A percentile compares a stretch with the other conserved stretches of the same genome.
phyloP scores from a whole-genome alignment of 139 green algal species.

The Coccomyxa sp. region DNA sequence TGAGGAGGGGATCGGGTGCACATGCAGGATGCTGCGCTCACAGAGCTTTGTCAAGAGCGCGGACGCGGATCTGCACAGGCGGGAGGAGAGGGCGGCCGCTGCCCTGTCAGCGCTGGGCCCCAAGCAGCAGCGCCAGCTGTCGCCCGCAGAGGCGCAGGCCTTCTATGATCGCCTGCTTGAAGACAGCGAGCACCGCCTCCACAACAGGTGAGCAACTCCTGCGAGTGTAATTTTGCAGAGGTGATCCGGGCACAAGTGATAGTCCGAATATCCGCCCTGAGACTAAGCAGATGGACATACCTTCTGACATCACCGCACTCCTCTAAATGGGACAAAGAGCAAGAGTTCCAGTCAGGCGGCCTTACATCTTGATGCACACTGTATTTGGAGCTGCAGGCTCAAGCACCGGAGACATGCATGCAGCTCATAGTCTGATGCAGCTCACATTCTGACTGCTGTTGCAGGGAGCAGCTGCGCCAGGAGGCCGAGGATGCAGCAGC shows the following conservation, averaged over 20 bases:
- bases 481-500: constrained; percentile 17
- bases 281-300: not conserved
- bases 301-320: too few relatives aligned
- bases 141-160: constrained; percentile 23
- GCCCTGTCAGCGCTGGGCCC: constrained; percentile 11
- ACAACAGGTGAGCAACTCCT: constrained; percentile 15
- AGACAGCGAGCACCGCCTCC: constrained; percentile 16
- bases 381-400: too few relatives aligned
- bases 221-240: not conserved
- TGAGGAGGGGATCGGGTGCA: too few relatives aligned
- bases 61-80: constrained; percentile 9
- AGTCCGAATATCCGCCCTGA: not conserved
- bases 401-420: too few relatives aligned
- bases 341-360: not conserved
- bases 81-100: constrained; percentile 17
- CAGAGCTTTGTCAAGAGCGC: constrained; percentile 58
- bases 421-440: too few relatives aligned
- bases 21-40: constrained; percentile 33
- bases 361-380: not conserved
- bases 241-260: not conserved
- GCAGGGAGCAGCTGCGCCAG: constrained; percentile 27
- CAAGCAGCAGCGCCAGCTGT: constrained; percentile 22
- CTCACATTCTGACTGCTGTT: too few relatives aligned
- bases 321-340: too few relatives aligned
- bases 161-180: constrained; percentile 39